Evolutionary conservation across 1,284 basidiomycete species (phyloP), one percentile per base, ranked within the genome.

Genomic region (Malassezia sp.): DNA sequence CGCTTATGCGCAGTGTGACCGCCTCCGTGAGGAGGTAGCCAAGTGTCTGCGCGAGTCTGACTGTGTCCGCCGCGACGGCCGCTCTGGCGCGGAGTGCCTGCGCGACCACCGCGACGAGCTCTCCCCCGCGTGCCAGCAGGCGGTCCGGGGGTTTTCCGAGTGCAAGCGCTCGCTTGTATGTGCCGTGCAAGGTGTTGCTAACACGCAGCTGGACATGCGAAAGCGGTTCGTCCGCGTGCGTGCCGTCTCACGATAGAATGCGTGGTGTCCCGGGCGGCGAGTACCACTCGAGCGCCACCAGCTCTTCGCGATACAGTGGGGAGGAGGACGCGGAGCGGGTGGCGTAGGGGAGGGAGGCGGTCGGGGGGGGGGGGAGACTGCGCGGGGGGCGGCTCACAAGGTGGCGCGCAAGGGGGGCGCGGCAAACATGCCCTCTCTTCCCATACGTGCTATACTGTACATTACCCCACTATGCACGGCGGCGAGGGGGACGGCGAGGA

Each of bases 151-250:
- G 22, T 50, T 45, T 26, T 42, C 45, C 26, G 42, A 50, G 5
- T 50, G 48, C 48, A 50, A 50, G 42, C 48, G 48, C 8, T 45
- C 48, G 14, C 26, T 50, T 32, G 38, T 40, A 31, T 28, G 38
- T 31, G 14, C 20, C 6, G 10, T 18, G 5, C 24, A 12, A 24
- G 24, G n/a, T n/a, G n/a, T n/a, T n/a, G n/a, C n/a, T n/a, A 2
- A 20, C 20, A 31, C 28, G n/a, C 26, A 40, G 38, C 36, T 29
- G 42, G 42, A 44, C 26, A 50, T 50, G 48, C 48, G 48, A 17
- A 50, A 45, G 15, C 42, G 48, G 37, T 47, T 30, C 30, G 45
- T 23, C 9, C 11, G 15, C 5, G 17, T 21, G n/a, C n/a, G 4
- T 30, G 2, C 11, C 5, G 12, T n/a, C 24, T 33, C n/a, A 39